Evolutionary conservation across 371 early-diverging fungal species (phyloP).

Genomic region (Mucor sp.): DNA sequence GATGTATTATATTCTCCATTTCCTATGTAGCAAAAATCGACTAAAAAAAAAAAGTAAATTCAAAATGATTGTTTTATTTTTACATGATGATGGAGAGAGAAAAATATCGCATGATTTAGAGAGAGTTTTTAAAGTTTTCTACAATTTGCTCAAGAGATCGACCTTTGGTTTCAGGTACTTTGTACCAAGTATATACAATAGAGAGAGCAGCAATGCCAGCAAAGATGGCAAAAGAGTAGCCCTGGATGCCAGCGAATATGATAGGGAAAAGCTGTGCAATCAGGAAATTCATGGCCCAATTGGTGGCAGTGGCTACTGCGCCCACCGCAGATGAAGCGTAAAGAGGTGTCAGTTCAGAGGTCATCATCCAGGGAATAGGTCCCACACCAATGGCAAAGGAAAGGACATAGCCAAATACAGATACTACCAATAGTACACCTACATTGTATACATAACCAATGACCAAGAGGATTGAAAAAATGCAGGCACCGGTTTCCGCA

Average conservation of each 20-base stretch:
- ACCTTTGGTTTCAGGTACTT: constrained; percentile 82
- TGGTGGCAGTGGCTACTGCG: constrained; percentile 57
- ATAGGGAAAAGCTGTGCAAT: constrained; percentile 23
- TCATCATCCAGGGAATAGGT: constrained; percentile 80
- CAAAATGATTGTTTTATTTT: background rate
- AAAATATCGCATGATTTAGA: background rate
- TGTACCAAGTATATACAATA: constrained; percentile 33
- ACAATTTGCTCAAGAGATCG: constrained; percentile 62
- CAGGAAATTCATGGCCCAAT: constrained; percentile 54
- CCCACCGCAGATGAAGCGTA: constrained; percentile 60
- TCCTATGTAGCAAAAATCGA: background rate
- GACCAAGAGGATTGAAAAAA: constrained; percentile 59
- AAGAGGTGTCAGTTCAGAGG: constrained; percentile 71
- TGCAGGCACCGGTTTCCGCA: constrained; percentile 57
- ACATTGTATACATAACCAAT: constrained; percentile 51
- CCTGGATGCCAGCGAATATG: constrained; percentile 16
- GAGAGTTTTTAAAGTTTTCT: background rate
- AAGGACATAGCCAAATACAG: constrained; percentile 74
- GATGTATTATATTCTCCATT: background rate
- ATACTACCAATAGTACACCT: constrained; percentile 56
- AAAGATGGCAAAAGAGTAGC: constrained; percentile 25
- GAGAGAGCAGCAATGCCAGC: constrained; percentile 28
- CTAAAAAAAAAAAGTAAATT: background rate
- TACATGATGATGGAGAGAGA: background rate
- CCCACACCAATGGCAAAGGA: constrained; percentile 86